phyloP scores from a whole-genome alignment of 495 filamentous ascomycete genomes.

The Talaromyces trachyspermus region DNA sequence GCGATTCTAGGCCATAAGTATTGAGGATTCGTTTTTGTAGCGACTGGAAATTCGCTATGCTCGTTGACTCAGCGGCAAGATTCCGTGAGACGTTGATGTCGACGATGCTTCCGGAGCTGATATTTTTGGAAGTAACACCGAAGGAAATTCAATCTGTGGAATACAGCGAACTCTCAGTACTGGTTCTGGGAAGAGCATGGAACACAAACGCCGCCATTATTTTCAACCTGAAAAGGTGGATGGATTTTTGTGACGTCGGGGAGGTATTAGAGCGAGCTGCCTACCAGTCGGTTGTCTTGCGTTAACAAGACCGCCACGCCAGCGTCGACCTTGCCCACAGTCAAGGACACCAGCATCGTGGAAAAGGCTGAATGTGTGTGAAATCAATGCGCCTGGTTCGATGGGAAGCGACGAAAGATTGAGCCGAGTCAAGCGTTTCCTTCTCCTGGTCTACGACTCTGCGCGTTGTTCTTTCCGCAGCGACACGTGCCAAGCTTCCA shows the following conservation, averaged over 20 bases:
- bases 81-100: slow-evolving; percentile 96
- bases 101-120: slow-evolving; percentile 90
- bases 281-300: slow-evolving; percentile 91
- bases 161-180: no score
- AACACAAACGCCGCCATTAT: no score
- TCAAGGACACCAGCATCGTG: slow-evolving; percentile 91
- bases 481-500: background rate
- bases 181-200: no score
- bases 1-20: slow-evolving; percentile 75
- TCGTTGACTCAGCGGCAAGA: slow-evolving; percentile 61
- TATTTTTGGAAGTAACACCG: slow-evolving; percentile 90
- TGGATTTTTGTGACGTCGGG: slow-evolving; percentile 9
- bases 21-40: slow-evolving; percentile 83
- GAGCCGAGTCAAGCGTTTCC: background rate
- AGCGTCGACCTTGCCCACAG: slow-evolving; percentile 98
- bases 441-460: background rate
- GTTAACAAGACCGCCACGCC: slow-evolving; percentile 95
- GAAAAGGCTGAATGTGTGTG: background rate
- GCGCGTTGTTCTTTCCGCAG: background rate
- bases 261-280: slow-evolving; percentile 21
- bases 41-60: slow-evolving; percentile 63
- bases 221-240: no score
- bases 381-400: background rate
- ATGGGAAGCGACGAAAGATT: background rate
- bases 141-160: slow-evolving; percentile 91